These are phyloP conservation scores for Ganoderma leucocontextum DNA, from an alignment of 1,284 basidiomycete genomes.

Conservation along the genomic window DNA sequence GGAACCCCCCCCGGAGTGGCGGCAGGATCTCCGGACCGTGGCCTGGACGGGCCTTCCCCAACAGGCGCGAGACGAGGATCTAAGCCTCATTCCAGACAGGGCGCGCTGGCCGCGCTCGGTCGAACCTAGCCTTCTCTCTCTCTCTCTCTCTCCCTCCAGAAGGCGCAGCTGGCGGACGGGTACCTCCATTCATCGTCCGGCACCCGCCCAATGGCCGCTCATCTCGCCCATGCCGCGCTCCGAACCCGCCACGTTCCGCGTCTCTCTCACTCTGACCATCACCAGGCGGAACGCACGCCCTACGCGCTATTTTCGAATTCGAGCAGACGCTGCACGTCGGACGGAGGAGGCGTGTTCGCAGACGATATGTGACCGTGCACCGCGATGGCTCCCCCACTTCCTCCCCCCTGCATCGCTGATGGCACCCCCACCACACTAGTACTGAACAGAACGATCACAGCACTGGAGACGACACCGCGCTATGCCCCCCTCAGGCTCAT, in stretches of 20 bases:
- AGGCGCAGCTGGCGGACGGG: constrained; percentile 4
- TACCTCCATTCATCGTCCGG: not conserved
- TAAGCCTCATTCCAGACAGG: too few relatives aligned
- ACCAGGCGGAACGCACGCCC: constrained; percentile 23
- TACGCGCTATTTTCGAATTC: constrained; percentile 20
- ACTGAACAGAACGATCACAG: constrained; percentile 18
- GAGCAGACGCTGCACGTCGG: constrained; percentile 22
- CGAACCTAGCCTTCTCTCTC: not conserved
- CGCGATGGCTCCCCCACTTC: constrained; percentile 7
- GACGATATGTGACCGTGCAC: constrained; percentile 20
- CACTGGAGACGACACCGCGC: constrained; percentile 8
- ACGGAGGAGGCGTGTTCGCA: constrained; percentile 23
- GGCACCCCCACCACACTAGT: constrained; percentile 12
- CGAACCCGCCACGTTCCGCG: constrained; percentile 9
- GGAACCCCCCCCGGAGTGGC: too few relatives aligned
- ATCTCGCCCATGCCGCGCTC: constrained; percentile 6
- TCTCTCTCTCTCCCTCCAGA: constrained; percentile 9
- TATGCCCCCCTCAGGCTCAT: constrained; percentile 27
- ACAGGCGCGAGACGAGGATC: too few relatives aligned
- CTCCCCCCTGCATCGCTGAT: constrained; percentile 16
- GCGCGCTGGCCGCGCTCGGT: not conserved
- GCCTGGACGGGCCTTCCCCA: too few relatives aligned
- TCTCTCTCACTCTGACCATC: constrained; percentile 16
- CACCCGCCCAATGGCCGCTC: constrained; percentile 17
- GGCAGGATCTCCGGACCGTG: too few relatives aligned